A percentile compares a stretch with the other conserved stretches of the same genome.
Evolutionary conservation across 23 red algal genomes (phyloP).

Genomic region (Gracilaria domingensis): DNA sequence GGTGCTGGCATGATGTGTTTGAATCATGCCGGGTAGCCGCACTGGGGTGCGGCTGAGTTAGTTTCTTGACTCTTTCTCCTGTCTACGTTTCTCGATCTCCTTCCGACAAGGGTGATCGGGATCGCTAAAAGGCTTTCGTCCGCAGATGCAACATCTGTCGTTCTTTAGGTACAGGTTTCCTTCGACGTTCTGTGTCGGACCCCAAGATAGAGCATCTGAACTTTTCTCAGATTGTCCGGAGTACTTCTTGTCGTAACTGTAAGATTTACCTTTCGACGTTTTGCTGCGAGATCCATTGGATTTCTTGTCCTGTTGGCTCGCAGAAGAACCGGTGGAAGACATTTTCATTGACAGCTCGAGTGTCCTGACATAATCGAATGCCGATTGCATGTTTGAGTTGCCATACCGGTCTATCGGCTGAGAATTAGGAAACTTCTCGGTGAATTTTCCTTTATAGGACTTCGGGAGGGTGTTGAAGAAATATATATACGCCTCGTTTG

Average conservation of each 20-base stretch:
- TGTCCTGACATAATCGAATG: constrained; percentile 18
- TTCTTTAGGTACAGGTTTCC: constrained; percentile 10
- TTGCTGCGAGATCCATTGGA: background rate
- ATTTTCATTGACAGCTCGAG: constrained; percentile 23
- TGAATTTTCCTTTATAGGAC: constrained; percentile 25
- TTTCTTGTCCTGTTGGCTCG: background rate
- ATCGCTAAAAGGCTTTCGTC: constrained; percentile 27
- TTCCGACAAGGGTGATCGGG: constrained; percentile 22
- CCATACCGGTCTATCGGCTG: constrained; percentile 6
- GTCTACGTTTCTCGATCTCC: constrained; percentile 10
- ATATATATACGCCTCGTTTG: constrained; percentile 20
- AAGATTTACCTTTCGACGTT: background rate
- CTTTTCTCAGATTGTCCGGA: background rate
- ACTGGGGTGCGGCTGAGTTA: constrained; percentile 23
- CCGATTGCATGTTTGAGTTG: background rate
- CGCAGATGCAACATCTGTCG: constrained; percentile 25
- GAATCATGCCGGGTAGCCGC: constrained; percentile 21
- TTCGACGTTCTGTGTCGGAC: constrained; percentile 25
- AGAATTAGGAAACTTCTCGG: constrained; percentile 33
- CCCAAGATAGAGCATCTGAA: constrained; percentile 12
- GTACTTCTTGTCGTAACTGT: background rate
- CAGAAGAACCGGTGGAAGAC: background rate
- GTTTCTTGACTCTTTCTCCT: constrained; percentile 34
- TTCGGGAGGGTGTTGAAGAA: constrained; percentile 39
- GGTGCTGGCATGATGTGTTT: background rate